Evolutionary conservation across 208 protist species (phyloP), one percentile per base, ranked within the genome.

Genomic region (Trypanosoma vivax): DNA sequence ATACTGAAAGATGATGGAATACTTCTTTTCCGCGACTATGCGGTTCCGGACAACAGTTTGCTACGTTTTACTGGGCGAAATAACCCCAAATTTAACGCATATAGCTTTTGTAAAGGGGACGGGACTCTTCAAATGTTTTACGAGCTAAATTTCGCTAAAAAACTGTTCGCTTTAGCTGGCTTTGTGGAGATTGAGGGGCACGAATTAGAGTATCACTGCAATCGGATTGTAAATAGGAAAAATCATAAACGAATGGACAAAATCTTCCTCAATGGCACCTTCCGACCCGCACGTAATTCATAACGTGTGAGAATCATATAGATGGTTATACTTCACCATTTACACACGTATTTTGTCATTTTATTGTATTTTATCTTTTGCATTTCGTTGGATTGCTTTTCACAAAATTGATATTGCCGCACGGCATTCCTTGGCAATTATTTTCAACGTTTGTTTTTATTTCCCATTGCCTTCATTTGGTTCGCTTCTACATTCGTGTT

Each of bases 181-280:
- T 67, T 90, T 38, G 53, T 66, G 2, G 68, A 71, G 19, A 68
- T 73, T n/a, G 59, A 69, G 13, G 53, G 56, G 33, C 25, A 53
- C 14, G 47, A 30, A 16, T 46, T 77, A 1, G 47, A 54, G 5
- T 91, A 91, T 48, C 86, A 94, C 53, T 94, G 86, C 47, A 94
- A 90, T 43, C 58, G 80, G 7, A 76, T 90, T 16, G 65, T 73
- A 24, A 94, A 94, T 58, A 62, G 86, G 9, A 94, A 94, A 47
- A 90, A 84, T 46, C 70, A 72, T 11, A 88, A 82, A 27, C 53
- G 41, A 42, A 94, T 94, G 82, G 73, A 88, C 51, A 94, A 94
- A 39, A 68, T 94, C 18, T 94, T 94, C 56, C 64, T 94, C 28
- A 94, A 94, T 45, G 79, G 67, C 23, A 66, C 52, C 11, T 94